phyloP scores from a whole-genome alignment of 2,329 filamentous ascomycete genomes.

The Anthostomella pinea region DNA sequence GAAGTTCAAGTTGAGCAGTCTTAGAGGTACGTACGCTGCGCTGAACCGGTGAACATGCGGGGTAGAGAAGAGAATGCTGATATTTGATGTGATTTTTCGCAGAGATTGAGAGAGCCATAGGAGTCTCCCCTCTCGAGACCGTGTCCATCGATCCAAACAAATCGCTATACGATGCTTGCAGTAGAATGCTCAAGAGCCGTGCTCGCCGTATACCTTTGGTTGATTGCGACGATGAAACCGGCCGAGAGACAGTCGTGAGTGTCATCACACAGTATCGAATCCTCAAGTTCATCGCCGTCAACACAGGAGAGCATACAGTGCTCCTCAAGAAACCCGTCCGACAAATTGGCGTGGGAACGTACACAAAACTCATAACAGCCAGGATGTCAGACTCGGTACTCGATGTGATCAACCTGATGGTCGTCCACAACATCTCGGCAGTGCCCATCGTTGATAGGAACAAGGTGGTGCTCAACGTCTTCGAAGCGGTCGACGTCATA shows the following conservation, averaged over 20 bases:
- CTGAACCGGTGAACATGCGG: constrained; percentile 12
- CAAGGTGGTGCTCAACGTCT: constrained; percentile 82
- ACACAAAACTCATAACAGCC: constrained; percentile 75
- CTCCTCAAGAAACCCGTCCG: constrained; percentile 82
- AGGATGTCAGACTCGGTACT: constrained; percentile 89
- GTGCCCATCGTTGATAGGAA: constrained; percentile 87
- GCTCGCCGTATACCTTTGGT: constrained; percentile 92
- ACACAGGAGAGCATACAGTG: constrained; percentile 79
- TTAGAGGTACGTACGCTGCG: constrained; percentile 69
- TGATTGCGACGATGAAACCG: constrained; percentile 91
- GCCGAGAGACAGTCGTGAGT: constrained; percentile 87
- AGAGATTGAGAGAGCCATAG: constrained; percentile 96
- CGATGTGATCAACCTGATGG: constrained; percentile 90
- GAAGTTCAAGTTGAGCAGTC: constrained; percentile 86
- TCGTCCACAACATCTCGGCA: constrained; percentile 89
- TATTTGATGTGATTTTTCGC: constrained; percentile 12
- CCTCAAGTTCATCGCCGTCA: constrained; percentile 97
- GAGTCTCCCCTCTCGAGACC: constrained; percentile 86
- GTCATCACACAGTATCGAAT: constrained; percentile 98
- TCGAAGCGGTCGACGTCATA: constrained; percentile 96
- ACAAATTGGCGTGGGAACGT: constrained; percentile 83
- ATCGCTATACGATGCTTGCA: constrained; percentile 92
- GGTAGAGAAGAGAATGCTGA: constrained; percentile 3
- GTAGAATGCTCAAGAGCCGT: constrained; percentile 88
- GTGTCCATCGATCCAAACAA: constrained; percentile 90